These are phyloP conservation scores for Graphilbum ipis-grandicollis DNA, from an alignment of 2,329 filamentous ascomycete genomes.

Conservation along the genomic window DNA sequence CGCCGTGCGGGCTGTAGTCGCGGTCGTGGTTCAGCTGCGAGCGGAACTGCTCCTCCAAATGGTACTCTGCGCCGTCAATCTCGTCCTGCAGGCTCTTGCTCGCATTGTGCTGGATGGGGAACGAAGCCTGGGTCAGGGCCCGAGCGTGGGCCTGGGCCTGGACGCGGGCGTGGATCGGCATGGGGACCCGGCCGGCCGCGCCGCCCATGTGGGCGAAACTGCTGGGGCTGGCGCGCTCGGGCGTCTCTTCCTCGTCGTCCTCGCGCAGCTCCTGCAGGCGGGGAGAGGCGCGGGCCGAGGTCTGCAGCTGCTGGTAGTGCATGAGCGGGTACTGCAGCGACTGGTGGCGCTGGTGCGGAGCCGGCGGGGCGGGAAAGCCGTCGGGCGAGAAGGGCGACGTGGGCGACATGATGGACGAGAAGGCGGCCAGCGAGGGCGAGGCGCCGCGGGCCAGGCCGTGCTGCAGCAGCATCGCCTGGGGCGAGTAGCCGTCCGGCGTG, in stretches of 20 bases:
- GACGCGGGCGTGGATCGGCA: not conserved
- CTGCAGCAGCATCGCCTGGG: conserved; percentile 32
- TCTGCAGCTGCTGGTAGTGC: conserved; percentile 38
- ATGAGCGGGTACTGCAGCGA: conserved; percentile 40
- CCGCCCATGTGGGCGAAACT: too few species aligned
- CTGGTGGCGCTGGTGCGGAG: conserved; percentile 37
- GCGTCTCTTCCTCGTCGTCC: conserved; percentile 42
- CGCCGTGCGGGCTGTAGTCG: conserved; percentile 51
- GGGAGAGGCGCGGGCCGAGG: conserved; percentile 37
- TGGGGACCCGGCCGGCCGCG: not conserved
- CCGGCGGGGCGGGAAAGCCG: conserved; percentile 21
- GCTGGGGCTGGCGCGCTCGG: conserved; percentile 11
- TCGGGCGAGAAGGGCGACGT: conserved; percentile 44
- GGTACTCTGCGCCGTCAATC: conserved; percentile 73
- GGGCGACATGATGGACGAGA: conserved; percentile 43
- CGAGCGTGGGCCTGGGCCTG: too few species aligned
- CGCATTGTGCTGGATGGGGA: conserved; percentile 51
- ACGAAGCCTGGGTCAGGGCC: too few species aligned
- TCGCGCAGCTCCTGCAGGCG: conserved; percentile 58
- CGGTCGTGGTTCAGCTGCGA: conserved; percentile 58
- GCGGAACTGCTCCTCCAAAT: conserved; percentile 63
- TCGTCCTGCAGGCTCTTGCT: conserved; percentile 68
- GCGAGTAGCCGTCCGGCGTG: conserved; percentile 41
- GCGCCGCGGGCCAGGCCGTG: conserved; percentile 36
- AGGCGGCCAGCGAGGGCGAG: conserved; percentile 44